A percentile compares a stretch with the other conserved stretches of the same genome.
Conservation (phyloP, 805 yeast species). For the Wickerhamomyces sydowiorum region DNA sequence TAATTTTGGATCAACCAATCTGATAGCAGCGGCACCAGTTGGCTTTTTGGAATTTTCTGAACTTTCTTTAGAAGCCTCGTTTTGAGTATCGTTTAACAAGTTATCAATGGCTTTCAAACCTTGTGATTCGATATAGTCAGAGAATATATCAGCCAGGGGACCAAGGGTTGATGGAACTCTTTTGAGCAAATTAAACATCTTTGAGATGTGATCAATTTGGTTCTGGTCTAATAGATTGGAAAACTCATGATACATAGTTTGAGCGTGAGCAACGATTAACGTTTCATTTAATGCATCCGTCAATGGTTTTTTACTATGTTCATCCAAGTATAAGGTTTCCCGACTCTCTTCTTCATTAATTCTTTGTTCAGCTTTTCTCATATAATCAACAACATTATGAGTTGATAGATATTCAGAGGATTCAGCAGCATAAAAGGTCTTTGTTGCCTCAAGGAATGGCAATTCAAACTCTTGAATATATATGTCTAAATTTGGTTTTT, state of each 20-base stretch:
- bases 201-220: slow-evolving; percentile 64
- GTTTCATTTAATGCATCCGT: slow-evolving; percentile 71
- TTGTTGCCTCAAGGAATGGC: slow-evolving; percentile 66
- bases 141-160: slow-evolving; percentile 70
- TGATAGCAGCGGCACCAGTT: not conserved
- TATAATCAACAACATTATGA: slow-evolving; percentile 85
- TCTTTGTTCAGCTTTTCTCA: slow-evolving; percentile 78
- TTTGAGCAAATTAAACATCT: slow-evolving; percentile 69
- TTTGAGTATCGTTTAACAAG: slow-evolving; percentile 31
- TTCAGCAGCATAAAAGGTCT: slow-evolving; percentile 62
- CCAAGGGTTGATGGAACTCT: slow-evolving; percentile 77
- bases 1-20: slow-evolving; percentile 59
- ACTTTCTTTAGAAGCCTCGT: slow-evolving; percentile 12
- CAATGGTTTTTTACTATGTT: slow-evolving; percentile 73
- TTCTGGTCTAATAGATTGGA: slow-evolving; percentile 66
- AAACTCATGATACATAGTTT: slow-evolving; percentile 71
- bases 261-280: slow-evolving; percentile 74
- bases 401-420: slow-evolving; percentile 58
- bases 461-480: slow-evolving; percentile 77
- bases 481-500: slow-evolving; percentile 75
- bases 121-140: slow-evolving; percentile 61
- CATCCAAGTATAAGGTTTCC: slow-evolving; percentile 76
- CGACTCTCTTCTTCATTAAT: slow-evolving; percentile 79
- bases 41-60: slow-evolving; percentile 27
- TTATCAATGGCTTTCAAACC: slow-evolving; percentile 60